These are phyloP conservation scores for Mucor indicus DNA, from an alignment of 371 early-diverging fungal species.

Conservation along the genomic window DNA sequence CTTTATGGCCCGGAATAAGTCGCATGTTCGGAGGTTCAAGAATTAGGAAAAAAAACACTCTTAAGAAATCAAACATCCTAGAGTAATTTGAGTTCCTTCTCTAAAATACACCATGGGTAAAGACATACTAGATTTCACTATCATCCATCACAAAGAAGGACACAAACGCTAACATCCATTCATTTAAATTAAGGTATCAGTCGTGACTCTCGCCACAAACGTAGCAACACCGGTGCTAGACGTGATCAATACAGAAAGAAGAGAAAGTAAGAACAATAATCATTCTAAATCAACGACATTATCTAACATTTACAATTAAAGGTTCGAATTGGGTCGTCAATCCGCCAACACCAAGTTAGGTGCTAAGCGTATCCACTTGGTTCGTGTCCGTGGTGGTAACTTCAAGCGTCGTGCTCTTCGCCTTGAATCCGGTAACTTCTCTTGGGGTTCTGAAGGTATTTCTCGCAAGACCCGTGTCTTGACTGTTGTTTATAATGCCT, in stretches of 20 bases:
- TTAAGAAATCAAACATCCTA: too few relatives aligned
- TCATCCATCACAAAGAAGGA: too few relatives aligned
- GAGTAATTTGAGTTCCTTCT: constrained; percentile 3
- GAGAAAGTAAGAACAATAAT: constrained; percentile 60
- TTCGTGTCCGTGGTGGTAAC: constrained; percentile 98
- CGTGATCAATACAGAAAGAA: constrained; percentile 98
- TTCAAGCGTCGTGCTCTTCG: constrained; percentile 97
- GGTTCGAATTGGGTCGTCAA: constrained; percentile 98
- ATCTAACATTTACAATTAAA: too few relatives aligned
- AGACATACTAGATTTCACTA: too few relatives aligned
- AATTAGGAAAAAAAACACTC: too few relatives aligned
- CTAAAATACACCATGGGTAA: constrained; percentile 16
- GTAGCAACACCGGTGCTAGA: constrained; percentile 97
- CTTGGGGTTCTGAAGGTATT: constrained; percentile 93
- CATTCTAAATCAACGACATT: too few relatives aligned
- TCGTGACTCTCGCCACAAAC: constrained; percentile 98
- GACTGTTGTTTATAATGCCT: constrained; percentile 98
- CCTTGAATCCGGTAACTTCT: constrained; percentile 95
- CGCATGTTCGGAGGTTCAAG: too few relatives aligned
- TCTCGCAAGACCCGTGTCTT: constrained; percentile 95
- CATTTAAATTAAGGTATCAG: constrained; percentile 75
- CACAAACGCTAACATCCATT: constrained; percentile 10
- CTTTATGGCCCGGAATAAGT: too few relatives aligned
- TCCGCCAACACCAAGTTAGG: constrained; percentile 97
- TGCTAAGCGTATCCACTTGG: constrained; percentile 86